phyloP scores from a whole-genome alignment of 768 basidiomycete genomes.

The Podaxis sp. region DNA sequence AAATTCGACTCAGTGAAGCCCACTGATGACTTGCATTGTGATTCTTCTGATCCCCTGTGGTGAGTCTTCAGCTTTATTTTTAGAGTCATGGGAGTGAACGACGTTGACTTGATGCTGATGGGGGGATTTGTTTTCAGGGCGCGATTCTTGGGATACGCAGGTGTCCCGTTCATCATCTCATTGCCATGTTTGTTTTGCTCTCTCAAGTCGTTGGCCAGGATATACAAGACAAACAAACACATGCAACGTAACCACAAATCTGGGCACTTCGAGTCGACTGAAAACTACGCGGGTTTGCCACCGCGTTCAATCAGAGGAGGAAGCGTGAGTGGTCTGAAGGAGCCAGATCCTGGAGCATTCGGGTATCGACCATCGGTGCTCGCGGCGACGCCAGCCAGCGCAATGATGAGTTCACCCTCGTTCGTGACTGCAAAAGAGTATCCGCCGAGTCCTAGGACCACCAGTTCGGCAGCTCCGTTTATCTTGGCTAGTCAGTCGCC shows the following conservation, averaged over 20 bases:
- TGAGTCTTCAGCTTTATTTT: constrained; percentile 23
- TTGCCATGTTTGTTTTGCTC: constrained; percentile 52
- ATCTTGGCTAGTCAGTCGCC: not conserved
- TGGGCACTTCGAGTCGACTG: constrained; percentile 2
- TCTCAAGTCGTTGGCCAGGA: constrained; percentile 32
- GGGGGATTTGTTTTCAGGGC: constrained; percentile 35
- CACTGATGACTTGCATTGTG: constrained; percentile 52
- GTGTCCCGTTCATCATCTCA: constrained; percentile 44
- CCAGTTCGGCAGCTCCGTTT: not conserved
- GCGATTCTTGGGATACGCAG: constrained; percentile 61
- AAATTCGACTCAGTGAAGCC: constrained; percentile 41
- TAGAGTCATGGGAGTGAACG: not conserved
- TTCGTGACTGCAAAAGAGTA: constrained; percentile 9
- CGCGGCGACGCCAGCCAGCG: not conserved
- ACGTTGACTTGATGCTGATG: not conserved
- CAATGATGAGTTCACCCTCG: not conserved
- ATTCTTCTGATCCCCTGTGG: constrained; percentile 56
- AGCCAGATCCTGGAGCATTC: not conserved
- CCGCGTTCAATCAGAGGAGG: not conserved
- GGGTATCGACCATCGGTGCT: not conserved
- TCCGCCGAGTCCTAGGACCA: constrained; percentile 1
- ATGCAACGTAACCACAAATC: constrained; percentile 29
- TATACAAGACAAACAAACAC: constrained; percentile 31
- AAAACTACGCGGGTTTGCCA: constrained; percentile 1
- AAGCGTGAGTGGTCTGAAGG: constrained; percentile 1